These are phyloP conservation scores for Lachnellula hyalina DNA, from an alignment of 2,329 filamentous ascomycete genomes.

Conservation along the genomic window DNA sequence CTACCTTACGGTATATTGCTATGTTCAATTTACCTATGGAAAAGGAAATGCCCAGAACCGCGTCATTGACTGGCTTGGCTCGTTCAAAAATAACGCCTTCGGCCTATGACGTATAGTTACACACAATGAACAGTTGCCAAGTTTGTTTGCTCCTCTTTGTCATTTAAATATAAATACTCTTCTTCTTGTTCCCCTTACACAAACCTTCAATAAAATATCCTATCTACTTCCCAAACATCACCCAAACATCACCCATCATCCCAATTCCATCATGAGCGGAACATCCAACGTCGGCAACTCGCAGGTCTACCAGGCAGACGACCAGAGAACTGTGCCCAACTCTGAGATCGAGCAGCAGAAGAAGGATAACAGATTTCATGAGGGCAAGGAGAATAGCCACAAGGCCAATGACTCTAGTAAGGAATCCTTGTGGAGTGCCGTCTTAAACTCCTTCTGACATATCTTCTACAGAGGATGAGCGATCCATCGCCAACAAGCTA, in stretches of 20 bases:
- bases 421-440: conserved; percentile 19
- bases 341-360: conserved; percentile 44
- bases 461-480: conserved; percentile 55
- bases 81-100: neutral
- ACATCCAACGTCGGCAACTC: conserved; percentile 52
- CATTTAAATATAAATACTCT: neutral
- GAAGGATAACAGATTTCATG: conserved; percentile 57
- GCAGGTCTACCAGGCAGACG: conserved; percentile 67
- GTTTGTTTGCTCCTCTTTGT: neutral
- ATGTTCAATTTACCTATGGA: no score
- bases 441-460: neutral
- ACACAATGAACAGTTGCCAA: neutral
- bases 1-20: no score
- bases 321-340: conserved; percentile 63
- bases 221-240: neutral
- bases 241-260: neutral
- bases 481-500: conserved; percentile 66
- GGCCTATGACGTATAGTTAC: neutral
- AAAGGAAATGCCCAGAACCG: neutral
- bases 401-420: conserved; percentile 65
- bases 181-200: neutral
- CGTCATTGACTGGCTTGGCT: neutral
- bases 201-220: neutral
- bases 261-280: conserved; percentile 20
- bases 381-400: conserved; percentile 68